These are phyloP conservation scores for Fusarium clavum DNA, from an alignment of 2,329 filamentous ascomycete genomes.

Conservation along the genomic window DNA sequence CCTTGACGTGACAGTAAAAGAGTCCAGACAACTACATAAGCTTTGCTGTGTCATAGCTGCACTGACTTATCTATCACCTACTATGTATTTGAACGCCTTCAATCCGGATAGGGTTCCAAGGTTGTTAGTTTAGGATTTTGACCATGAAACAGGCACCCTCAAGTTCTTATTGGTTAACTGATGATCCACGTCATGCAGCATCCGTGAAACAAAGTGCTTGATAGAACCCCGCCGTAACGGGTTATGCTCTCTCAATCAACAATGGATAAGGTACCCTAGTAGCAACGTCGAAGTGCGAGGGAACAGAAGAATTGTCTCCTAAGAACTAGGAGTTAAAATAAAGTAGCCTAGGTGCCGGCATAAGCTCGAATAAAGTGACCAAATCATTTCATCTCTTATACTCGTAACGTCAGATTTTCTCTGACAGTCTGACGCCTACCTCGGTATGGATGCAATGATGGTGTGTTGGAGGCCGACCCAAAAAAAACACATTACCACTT, in stretches of 20 bases:
- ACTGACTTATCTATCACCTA: background rate
- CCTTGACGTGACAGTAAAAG: background rate
- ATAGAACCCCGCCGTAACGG: background rate
- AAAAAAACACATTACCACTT: background rate
- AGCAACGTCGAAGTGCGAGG: background rate
- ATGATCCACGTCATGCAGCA: constrained; percentile 32
- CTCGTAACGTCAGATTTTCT: background rate
- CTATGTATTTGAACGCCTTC: background rate
- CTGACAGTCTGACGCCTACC: background rate
- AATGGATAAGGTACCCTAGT: background rate
- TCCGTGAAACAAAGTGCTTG: constrained; percentile 36
- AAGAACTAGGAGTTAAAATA: background rate
- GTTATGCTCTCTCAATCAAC: background rate
- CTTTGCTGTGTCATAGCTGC: background rate
- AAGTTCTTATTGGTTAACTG: constrained; percentile 28
- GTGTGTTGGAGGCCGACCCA: background rate
- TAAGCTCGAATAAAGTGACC: background rate
- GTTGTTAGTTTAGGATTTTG: constrained; percentile 15
- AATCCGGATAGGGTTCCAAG: background rate
- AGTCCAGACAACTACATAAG: background rate
- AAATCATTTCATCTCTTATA: background rate
- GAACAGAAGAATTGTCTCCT: background rate
- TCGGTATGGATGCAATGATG: background rate
- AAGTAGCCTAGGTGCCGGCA: background rate
- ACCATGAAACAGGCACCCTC: constrained; percentile 34